phyloP scores from a whole-genome alignment of 768 basidiomycete species.

The Lentinula lateritia region DNA sequence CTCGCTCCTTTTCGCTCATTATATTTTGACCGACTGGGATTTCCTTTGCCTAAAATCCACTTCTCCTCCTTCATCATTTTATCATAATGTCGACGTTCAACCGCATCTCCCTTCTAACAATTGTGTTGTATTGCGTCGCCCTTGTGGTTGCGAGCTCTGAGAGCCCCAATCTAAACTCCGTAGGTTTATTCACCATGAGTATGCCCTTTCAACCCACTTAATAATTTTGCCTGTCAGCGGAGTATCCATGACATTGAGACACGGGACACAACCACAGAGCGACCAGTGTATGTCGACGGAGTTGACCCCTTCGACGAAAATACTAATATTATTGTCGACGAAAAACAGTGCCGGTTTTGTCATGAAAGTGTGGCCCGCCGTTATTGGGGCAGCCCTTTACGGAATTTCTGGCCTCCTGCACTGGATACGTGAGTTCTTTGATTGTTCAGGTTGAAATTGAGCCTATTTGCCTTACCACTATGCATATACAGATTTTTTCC shows the following conservation, averaged over 20 bases:
- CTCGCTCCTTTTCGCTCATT: background rate
- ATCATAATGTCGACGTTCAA: background rate
- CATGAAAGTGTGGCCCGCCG: conserved; percentile 8
- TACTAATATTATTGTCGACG: background rate
- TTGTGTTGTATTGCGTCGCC: background rate
- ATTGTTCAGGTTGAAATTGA: background rate
- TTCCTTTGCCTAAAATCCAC: background rate
- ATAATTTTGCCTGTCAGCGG: background rate
- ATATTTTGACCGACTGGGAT: background rate
- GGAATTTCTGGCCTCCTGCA: conserved; percentile 6
- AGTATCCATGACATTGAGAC: background rate
- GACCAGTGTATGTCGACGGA: background rate
- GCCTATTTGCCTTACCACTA: background rate
- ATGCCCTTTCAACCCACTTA: background rate
- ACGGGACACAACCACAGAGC: background rate
- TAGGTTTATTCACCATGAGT: background rate
- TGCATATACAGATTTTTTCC: background rate
- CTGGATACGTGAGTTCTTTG: conserved; percentile 11
- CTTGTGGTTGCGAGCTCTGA: background rate
- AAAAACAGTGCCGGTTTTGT: conserved; percentile 7
- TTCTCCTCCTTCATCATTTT: too few relatives aligned
- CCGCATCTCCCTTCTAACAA: background rate
- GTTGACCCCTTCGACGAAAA: too few relatives aligned
- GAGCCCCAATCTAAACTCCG: background rate
- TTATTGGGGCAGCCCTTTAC: conserved; percentile 6